Base-by-base conservation (phyloP, 2,329 filamentous ascomycete species). In the Fragosphaeria purpurea region DNA sequence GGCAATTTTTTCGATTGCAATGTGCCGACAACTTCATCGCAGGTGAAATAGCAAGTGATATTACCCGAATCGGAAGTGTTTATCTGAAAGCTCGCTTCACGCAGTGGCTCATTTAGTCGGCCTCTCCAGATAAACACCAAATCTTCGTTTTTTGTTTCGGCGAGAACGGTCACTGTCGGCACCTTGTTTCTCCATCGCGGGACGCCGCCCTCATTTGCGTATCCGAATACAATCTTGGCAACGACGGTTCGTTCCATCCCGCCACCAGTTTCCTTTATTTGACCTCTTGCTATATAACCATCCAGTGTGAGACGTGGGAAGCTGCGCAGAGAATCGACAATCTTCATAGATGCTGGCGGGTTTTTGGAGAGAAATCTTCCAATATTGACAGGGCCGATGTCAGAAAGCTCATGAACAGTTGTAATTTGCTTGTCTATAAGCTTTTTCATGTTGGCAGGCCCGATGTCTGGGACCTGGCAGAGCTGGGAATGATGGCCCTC, bases 401-500 rank as follows among this genome's bases (percentile, higher is more conserved):
- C 67, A 12, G 83, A 79, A 10, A 98, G 70, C n/a, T 79, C 76
- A 41, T 84, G 77, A 6, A 97, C 80, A 5, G 73, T 86, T 33
- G 71, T 79, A 49, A 97, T 77, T 1, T 82, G 81, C n/a, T 80
- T 81, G 40, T 76, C 74, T 4, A 80, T 76, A 42, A 97, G 74
- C 62, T 86, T 93, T 39, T 84, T 77, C 56, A 87, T 81, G n/a
- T 79, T 77, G 1, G 83, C 86, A 5, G 80, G 71, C 0, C 93
- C 93, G 54, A 97, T 78, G 3, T 82, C 78, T 0, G 86, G 80
- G 2, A 98, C 75, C 63, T 97, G 91, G 53, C 85, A 85, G 60
- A 98, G 76, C 57, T 96, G 86, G 30, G 85, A 73, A 0, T 86
- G 79, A 2, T 82, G 86, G 37, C 85, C 82, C 60, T 98, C 93